These are phyloP conservation scores for Neonectria sp. DNA, from an alignment of 2,329 filamentous ascomycete species.

Conservation along the genomic window DNA sequence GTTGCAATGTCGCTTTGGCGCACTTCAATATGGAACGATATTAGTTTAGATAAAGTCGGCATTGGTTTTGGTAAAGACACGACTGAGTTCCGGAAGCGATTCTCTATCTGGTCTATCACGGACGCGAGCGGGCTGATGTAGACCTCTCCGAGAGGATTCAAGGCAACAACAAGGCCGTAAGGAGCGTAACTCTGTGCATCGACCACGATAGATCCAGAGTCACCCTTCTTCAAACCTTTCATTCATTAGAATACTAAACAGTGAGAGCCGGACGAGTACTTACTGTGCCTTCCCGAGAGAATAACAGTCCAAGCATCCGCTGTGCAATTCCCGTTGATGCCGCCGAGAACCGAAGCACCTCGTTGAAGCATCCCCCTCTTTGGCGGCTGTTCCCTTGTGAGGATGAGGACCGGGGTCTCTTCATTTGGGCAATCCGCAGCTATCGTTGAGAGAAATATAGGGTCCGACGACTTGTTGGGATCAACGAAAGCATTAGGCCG, in stretches of 20 bases:
- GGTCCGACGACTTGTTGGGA: background rate
- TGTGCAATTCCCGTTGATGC: background rate
- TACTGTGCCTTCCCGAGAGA: background rate
- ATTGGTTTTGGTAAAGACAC: background rate
- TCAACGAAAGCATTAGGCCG: background rate
- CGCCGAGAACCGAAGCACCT: background rate
- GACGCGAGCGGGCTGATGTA: background rate
- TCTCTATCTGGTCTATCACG: background rate
- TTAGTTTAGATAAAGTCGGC: background rate
- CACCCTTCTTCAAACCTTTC: background rate
- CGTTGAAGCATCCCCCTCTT: background rate
- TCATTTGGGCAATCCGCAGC: background rate
- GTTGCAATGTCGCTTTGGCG: background rate
- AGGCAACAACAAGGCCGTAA: conserved; percentile 1
- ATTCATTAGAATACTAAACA: background rate
- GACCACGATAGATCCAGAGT: conserved; percentile 5
- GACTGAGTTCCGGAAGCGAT: background rate
- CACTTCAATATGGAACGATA: background rate
- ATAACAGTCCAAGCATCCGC: conserved; percentile 1
- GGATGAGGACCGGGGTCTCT: background rate
- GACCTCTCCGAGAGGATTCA: conserved; percentile 6
- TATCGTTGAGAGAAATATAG: background rate
- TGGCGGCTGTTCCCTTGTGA: background rate
- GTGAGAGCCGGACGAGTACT: background rate
- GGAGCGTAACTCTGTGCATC: background rate